Conservation (phyloP, 257 asterid species). For the Nicotiana paniculata region DNA sequence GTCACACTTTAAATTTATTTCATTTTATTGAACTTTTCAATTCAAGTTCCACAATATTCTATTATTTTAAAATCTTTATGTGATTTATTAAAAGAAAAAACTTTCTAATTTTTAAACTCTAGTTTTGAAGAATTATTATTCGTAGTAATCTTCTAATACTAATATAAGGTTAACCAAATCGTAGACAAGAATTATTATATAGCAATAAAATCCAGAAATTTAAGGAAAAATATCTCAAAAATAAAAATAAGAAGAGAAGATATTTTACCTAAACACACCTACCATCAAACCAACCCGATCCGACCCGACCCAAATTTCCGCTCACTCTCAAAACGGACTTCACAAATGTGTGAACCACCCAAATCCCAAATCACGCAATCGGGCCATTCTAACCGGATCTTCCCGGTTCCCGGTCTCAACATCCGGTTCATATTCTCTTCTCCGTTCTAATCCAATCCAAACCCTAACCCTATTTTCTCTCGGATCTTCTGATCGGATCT, state of each 20-base stretch:
- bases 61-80: too few relatives aligned
- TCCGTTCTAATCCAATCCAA: constrained; percentile 25
- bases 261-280: neutral
- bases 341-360: neutral
- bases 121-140: too few relatives aligned
- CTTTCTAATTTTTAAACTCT: too few relatives aligned
- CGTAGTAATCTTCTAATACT: too few relatives aligned
- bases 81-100: too few relatives aligned
- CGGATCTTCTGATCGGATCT: constrained; percentile 71
- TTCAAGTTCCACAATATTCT: too few relatives aligned
- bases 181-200: too few relatives aligned
- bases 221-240: neutral
- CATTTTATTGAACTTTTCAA: too few relatives aligned
- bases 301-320: constrained; percentile 20
- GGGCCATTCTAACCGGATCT: constrained; percentile 27
- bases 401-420: constrained; percentile 9
- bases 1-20: too few relatives aligned
- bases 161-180: too few relatives aligned
- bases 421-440: constrained; percentile 11
- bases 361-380: neutral
- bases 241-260: neutral
- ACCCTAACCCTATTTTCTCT: constrained; percentile 38
- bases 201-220: neutral
- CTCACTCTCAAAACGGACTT: constrained; percentile 22
- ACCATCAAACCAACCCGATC: constrained; percentile 22